Evolutionary conservation across 345 rosid genomes (phyloP).

Genomic region (Populus pruinosa): DNA sequence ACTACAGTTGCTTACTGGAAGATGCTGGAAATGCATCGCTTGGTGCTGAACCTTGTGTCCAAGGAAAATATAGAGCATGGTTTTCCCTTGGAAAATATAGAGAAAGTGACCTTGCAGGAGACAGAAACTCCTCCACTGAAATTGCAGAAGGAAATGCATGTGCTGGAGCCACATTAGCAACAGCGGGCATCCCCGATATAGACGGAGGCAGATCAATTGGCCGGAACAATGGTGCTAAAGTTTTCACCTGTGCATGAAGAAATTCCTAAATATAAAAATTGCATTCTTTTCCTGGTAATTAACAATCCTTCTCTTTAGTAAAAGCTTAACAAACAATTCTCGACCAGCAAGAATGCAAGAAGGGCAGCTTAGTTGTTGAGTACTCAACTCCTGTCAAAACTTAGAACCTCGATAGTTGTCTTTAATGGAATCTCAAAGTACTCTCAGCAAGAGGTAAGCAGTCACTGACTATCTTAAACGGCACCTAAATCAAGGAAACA

Average conservation of each 20-base stretch:
- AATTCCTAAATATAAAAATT: neutral
- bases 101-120: conserved; percentile 9
- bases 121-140: conserved; percentile 4
- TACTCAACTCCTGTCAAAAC: conserved; percentile 32
- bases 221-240: conserved; percentile 25
- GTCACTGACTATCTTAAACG: conserved; percentile 30
- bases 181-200: conserved; percentile 1
- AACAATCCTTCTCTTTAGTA: neutral
- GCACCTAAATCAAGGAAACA: conserved; percentile 20
- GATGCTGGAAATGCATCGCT: neutral
- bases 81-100: conserved; percentile 5
- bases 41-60: neutral
- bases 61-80: neutral
- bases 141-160: neutral
- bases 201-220: conserved; percentile 12
- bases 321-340: neutral
- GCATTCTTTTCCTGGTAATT: neutral
- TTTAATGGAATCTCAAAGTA: conserved; percentile 25
- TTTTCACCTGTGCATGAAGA: conserved; percentile 20
- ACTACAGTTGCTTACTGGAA: neutral
- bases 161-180: neutral
- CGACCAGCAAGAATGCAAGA: neutral
- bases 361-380: conserved; percentile 19
- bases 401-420: conserved; percentile 31
- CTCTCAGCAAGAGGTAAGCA: conserved; percentile 36